Percentiles rank a stretch among this genome's conserved stretches.
Evolutionary conservation across 2,329 filamentous ascomycete genomes (phyloP).

Genomic region (Cladosporium sp.): DNA sequence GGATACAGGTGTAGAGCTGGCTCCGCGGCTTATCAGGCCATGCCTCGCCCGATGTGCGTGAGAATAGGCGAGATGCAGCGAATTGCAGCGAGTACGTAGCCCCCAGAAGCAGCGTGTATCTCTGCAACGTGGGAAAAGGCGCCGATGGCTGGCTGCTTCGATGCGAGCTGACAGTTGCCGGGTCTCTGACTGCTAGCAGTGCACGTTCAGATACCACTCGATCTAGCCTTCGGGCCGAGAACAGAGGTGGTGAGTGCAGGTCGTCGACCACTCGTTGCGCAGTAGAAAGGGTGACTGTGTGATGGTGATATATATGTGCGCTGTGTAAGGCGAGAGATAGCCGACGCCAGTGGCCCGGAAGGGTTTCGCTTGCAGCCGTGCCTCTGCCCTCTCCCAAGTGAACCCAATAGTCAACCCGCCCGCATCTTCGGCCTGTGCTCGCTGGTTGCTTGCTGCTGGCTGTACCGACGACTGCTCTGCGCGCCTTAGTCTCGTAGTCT

Average conservation of each 20-base stretch:
- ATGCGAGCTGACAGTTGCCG: background rate
- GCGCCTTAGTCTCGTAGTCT: background rate
- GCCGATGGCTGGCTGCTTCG: background rate
- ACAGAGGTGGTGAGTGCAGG: background rate
- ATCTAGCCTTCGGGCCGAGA: background rate
- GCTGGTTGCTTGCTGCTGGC: background rate
- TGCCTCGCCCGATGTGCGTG: background rate
- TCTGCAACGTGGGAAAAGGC: constrained; percentile 1
- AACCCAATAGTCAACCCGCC: constrained; percentile 3
- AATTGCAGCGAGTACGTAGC: background rate
- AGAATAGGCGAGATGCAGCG: constrained; percentile 6
- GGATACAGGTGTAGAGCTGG: background rate
- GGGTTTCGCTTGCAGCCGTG: background rate
- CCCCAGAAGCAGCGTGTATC: background rate
- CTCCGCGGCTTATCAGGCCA: background rate
- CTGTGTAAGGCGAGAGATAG: background rate
- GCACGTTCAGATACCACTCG: background rate
- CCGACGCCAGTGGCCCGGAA: constrained; percentile 53
- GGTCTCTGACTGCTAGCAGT: background rate
- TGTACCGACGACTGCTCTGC: background rate
- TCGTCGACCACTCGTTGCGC: background rate
- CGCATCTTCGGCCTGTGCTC: constrained; percentile 5
- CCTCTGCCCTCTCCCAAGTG: too few species aligned
- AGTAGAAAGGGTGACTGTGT: background rate
- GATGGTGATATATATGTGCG: background rate